These are phyloP conservation scores for Hymenoscyphus fructigenus DNA, from an alignment of 2,329 filamentous ascomycete genomes.

Conservation along the genomic window DNA sequence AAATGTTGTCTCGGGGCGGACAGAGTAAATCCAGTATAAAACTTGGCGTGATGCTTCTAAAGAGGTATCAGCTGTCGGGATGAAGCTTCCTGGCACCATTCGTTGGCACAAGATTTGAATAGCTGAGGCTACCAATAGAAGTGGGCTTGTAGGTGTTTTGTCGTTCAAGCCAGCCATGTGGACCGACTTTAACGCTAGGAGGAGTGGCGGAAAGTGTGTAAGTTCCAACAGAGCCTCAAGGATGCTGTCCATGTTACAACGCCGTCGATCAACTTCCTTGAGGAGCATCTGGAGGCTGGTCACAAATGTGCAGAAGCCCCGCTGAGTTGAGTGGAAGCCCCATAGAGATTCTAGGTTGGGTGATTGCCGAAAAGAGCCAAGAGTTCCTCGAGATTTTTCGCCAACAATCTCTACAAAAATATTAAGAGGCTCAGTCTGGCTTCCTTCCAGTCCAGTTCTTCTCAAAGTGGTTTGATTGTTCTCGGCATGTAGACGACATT, in stretches of 20 bases:
- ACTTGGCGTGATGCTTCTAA: conserved; percentile 18
- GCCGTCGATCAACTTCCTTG: conserved; percentile 14
- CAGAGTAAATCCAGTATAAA: conserved; percentile 14
- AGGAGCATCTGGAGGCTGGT: conserved; percentile 17
- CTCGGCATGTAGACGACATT: conserved; percentile 12
- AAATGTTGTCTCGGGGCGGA: conserved; percentile 13
- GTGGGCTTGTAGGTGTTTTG: neutral
- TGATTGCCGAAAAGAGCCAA: neutral
- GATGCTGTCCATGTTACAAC: conserved; percentile 5
- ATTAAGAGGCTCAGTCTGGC: conserved; percentile 9
- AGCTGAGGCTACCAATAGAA: conserved; percentile 10
- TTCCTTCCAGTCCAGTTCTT: conserved; percentile 6
- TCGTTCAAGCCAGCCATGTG: conserved; percentile 6
- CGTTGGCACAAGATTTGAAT: conserved; percentile 10
- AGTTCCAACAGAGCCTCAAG: conserved; percentile 16
- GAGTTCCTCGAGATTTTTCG: neutral
- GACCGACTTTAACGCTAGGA: conserved; percentile 14
- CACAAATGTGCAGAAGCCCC: conserved; percentile 17
- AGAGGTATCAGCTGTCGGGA: conserved; percentile 6
- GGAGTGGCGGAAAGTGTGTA: conserved; percentile 16
- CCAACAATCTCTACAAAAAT: conserved; percentile 13
- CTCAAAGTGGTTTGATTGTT: conserved; percentile 9
- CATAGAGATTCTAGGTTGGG: conserved; percentile 6
- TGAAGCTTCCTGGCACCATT: conserved; percentile 13
- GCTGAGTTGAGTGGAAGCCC: conserved; percentile 16